Percentiles rank a stretch among this genome's conserved stretches.
phyloP scores from a whole-genome alignment of 1,139 yeast species.

The Pichia sp. region DNA sequence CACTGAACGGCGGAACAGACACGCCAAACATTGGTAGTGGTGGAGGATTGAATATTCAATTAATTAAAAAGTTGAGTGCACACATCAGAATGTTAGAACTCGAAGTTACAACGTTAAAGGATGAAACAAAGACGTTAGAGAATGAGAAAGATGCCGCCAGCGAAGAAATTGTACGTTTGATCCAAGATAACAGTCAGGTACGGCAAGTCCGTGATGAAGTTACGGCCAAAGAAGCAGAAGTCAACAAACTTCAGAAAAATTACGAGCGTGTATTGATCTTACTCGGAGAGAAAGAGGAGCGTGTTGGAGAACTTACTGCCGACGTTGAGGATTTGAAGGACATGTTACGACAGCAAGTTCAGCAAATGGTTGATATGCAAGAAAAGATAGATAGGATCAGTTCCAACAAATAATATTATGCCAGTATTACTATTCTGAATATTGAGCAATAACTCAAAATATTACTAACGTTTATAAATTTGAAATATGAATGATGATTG shows the following conservation, averaged over 20 bases:
- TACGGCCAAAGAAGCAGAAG: slow-evolving; percentile 35
- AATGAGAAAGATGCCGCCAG: slow-evolving; percentile 64
- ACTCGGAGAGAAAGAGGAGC: slow-evolving; percentile 85
- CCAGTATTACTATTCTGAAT: neutral
- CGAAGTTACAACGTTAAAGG: slow-evolving; percentile 62
- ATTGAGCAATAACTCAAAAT: neutral
- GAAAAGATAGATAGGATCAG: slow-evolving; percentile 27
- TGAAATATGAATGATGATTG: neutral
- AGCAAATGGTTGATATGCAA: slow-evolving; percentile 72
- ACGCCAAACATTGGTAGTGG: neutral
- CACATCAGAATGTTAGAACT: slow-evolving; percentile 76
- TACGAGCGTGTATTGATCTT: slow-evolving; percentile 66
- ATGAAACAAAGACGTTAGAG: slow-evolving; percentile 52
- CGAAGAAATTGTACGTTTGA: slow-evolving; percentile 55
- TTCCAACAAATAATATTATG: neutral
- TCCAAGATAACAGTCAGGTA: slow-evolving; percentile 51
- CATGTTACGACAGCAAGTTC: slow-evolving; percentile 75
- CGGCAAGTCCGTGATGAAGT: slow-evolving; percentile 36
- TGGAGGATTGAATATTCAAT: slow-evolving; percentile 45
- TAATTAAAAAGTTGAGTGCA: slow-evolving; percentile 67
- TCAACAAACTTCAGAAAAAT: slow-evolving; percentile 38
- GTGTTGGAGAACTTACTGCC: slow-evolving; percentile 77
- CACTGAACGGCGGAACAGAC: slow-evolving; percentile 18
- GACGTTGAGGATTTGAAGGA: slow-evolving; percentile 88
- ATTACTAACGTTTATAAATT: neutral